Base-by-base conservation (phyloP, 805 yeast species). In the Candida boleticola region DNA sequence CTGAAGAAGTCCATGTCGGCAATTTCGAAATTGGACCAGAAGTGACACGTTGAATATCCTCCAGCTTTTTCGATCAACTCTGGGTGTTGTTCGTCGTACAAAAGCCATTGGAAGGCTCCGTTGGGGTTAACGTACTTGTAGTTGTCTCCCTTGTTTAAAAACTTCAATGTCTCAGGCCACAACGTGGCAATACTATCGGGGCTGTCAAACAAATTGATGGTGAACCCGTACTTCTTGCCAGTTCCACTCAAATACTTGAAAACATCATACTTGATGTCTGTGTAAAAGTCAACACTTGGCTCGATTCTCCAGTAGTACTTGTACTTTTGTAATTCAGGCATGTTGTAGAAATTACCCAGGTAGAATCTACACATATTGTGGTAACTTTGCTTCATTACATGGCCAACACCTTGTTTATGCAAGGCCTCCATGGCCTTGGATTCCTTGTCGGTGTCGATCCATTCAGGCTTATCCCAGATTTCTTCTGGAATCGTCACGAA, bases 21-120 rank as follows among this genome's bases (percentile, higher is more conserved):
- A 42, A 88, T 84, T 56, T 89, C 96, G 51, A 88, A 89, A 60
- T 88, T 89, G 19, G 90, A 79, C 96, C 96, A 89, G 63, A 89
- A 88, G 62, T 89, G 96, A 54, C 96, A 89, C 1, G 80, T 74
- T n/a, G 82, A 76, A 54, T 76, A 78, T 2, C 73, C 74, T 3
- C 76, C 73, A 1, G 83, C 65, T 2, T 45, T 46, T 35, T 51
- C 32, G 3, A 63, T 60, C 45, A 73, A 73, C 14, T 64, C 46
- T 0, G 84, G 83, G 47, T 73, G 66, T 55, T 77, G 83, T 48
- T 68, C 58, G 48, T 73, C 63, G 40, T 78, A 80, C 3, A 76
- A 60, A 10, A 79, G 55, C 71, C 79, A 79, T 42, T 77, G 73
- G 48, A 70, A 70, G 1, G 83, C 76, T 1, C 79, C 83, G 48